A percentile compares a stretch with the other conserved stretches of the same genome.
Evolutionary conservation across 768 basidiomycete species (phyloP).

Genomic region (Trametes villosa): DNA sequence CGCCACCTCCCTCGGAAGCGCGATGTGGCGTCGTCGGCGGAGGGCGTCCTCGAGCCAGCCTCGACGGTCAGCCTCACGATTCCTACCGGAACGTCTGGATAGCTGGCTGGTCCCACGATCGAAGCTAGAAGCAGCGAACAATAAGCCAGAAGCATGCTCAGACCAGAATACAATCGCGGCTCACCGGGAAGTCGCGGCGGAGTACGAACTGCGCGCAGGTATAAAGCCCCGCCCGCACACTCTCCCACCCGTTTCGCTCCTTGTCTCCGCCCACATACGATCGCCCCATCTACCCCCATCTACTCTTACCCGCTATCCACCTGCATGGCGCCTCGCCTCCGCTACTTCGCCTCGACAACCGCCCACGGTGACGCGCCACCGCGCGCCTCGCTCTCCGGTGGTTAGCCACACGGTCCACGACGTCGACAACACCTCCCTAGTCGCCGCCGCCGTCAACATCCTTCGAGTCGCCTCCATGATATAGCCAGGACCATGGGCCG

Average conservation of each 20-base stretch:
- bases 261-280: conserved; percentile 1
- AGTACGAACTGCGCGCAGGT: conserved; percentile 12
- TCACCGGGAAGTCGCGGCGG: conserved; percentile 11
- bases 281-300: background rate
- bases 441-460: too few species aligned
- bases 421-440: too few species aligned
- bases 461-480: too few species aligned
- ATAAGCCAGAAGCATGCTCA: background rate
- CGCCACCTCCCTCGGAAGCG: too few species aligned
- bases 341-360: background rate
- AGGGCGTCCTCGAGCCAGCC: background rate
- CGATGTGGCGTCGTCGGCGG: background rate
- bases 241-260: background rate
- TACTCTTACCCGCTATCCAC: too few species aligned
- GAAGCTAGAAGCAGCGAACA: background rate
- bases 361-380: too few species aligned
- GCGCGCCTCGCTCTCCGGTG: too few species aligned
- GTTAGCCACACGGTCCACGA: too few species aligned
- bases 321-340: background rate
- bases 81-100: too few species aligned
- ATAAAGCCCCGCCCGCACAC: background rate
- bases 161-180: conserved; percentile 5
- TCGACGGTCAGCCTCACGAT: background rate
- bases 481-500: too few species aligned
- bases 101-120: too few species aligned